These are phyloP conservation scores for Trichoderma breve DNA, from an alignment of 2,329 filamentous ascomycete genomes.

Conservation along the genomic window DNA sequence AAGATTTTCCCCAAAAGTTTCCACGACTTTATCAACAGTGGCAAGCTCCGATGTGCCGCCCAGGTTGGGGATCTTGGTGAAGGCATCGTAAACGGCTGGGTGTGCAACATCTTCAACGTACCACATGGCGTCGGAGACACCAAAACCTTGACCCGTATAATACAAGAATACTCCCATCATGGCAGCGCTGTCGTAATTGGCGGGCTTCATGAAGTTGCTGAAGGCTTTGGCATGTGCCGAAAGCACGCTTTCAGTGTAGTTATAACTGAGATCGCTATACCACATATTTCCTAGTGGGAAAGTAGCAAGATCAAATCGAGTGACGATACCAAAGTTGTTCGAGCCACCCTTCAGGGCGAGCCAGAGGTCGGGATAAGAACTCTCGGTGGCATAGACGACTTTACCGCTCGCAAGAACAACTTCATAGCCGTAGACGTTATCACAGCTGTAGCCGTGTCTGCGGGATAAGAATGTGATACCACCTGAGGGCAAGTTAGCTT, in stretches of 20 bases:
- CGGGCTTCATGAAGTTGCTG: constrained; percentile 22
- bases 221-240: constrained; percentile 18
- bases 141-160: background rate
- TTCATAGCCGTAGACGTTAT: constrained; percentile 38
- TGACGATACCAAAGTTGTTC: constrained; percentile 40
- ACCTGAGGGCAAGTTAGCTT: constrained; percentile 22
- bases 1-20: constrained; percentile 11
- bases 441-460: constrained; percentile 40
- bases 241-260: constrained; percentile 19
- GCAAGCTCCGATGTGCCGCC: constrained; percentile 15
- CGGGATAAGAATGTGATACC: constrained; percentile 31
- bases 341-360: constrained; percentile 47
- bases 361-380: constrained; percentile 40
- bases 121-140: constrained; percentile 23
- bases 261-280: constrained; percentile 24
- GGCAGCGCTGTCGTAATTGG: constrained; percentile 24
- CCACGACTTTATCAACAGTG: constrained; percentile 16
- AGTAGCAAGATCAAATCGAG: constrained; percentile 29
- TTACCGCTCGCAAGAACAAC: constrained; percentile 38
- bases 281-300: constrained; percentile 22
- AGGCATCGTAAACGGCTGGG: constrained; percentile 11
- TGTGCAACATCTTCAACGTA: background rate
- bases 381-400: constrained; percentile 38
- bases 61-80: background rate
- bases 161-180: constrained; percentile 10